Percentiles rank a stretch among this genome's conserved stretches.
These are phyloP conservation scores for Alternaria postmessia DNA, from an alignment of 2,329 filamentous ascomycete species.

Conservation along the genomic window DNA sequence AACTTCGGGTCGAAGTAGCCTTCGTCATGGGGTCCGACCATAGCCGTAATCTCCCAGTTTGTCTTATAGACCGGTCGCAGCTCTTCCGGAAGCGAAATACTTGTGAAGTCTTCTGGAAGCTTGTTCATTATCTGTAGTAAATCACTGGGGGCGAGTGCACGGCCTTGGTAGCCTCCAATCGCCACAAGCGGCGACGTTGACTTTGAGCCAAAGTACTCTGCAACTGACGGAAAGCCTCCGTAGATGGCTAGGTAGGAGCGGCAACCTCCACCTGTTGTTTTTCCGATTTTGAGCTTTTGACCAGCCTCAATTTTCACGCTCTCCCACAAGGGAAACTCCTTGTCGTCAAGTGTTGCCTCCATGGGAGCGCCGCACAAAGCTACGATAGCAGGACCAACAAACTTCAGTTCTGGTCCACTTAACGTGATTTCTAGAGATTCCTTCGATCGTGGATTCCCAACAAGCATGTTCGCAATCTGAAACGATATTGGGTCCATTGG, in stretches of 20 bases:
- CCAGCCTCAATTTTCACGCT: slow-evolving; percentile 60
- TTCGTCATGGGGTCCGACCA: slow-evolving; percentile 65
- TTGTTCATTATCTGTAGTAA: slow-evolving; percentile 57
- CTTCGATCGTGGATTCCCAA: slow-evolving; percentile 61
- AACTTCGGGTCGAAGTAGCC: slow-evolving; percentile 62
- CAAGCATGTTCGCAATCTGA: slow-evolving; percentile 66
- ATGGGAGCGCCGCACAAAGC: slow-evolving; percentile 66
- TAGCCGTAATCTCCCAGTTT: slow-evolving; percentile 62
- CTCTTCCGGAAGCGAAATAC: slow-evolving; percentile 52
- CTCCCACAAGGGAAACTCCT: slow-evolving; percentile 63
- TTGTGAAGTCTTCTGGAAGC: slow-evolving; percentile 43
- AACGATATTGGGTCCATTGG: slow-evolving; percentile 69
- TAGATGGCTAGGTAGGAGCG: slow-evolving; percentile 67
- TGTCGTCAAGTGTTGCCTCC: slow-evolving; percentile 61
- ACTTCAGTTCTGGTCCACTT: slow-evolving; percentile 66
- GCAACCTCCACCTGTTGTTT: slow-evolving; percentile 61
- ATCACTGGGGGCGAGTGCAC: slow-evolving; percentile 64
- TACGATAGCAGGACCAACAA: slow-evolving; percentile 63
- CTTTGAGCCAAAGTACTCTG: slow-evolving; percentile 67
- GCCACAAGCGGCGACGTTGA: slow-evolving; percentile 65
- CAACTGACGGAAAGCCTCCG: slow-evolving; percentile 62
- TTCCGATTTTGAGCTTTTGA: slow-evolving; percentile 64
- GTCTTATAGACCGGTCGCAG: slow-evolving; percentile 60
- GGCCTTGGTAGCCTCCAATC: slow-evolving; percentile 68
- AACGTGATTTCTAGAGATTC: slow-evolving; percentile 69